Base-by-base conservation (phyloP, 495 filamentous ascomycete genomes). In the Talaromyces ruber region DNA sequence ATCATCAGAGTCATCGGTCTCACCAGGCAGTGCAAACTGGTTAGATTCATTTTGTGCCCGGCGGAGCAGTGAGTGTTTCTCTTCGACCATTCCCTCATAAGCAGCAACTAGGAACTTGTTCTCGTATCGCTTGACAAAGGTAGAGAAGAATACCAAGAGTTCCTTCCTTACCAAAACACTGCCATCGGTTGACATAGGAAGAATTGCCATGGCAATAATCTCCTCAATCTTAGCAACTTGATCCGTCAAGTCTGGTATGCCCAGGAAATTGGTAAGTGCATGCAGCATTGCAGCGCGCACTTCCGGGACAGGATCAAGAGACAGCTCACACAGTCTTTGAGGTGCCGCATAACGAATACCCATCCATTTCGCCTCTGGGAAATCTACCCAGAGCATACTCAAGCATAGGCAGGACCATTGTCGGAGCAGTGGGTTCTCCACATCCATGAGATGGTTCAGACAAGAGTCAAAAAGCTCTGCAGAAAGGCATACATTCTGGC, bases 401-500 rank as follows among this genome's bases (percentile, higher is more conserved):
- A 99, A 86, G 72, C 93, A 97, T 4, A 99, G 83, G 71, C 92
- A 97, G 11, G 92, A 92, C 94, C 95, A 99, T 73, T 98, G 94
- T 24, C 95, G 82, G 37, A 99, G 79, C 16, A 97, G 74, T 4
- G 92, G 90, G 65, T 96, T 97, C 52, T 94, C 87, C 9, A 84
- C 80, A 67, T 97, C 91, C 34, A 80, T 80, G n/a, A 97, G 79
- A 73, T 96, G 90, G 12, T 80, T 78, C 45, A 97, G 74, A 68
- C 90, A 97, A 53, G 86, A 89, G 22, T 88, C 86, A 75, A 98
- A 92, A 50, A 97, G 84, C 54, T 93, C 91, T 0, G 70, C 71
- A 0, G 89, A 89, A 59, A 88, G 85, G 69, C 93, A 96, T 8
- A 97, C 91, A 39, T 88, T 86, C 71, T 97, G 92, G 2, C 92